Percentiles rank a stretch among this genome's conserved stretches.
phyloP scores from a whole-genome alignment of 2,329 filamentous ascomycete species.

The Verticillium tricorpus region DNA sequence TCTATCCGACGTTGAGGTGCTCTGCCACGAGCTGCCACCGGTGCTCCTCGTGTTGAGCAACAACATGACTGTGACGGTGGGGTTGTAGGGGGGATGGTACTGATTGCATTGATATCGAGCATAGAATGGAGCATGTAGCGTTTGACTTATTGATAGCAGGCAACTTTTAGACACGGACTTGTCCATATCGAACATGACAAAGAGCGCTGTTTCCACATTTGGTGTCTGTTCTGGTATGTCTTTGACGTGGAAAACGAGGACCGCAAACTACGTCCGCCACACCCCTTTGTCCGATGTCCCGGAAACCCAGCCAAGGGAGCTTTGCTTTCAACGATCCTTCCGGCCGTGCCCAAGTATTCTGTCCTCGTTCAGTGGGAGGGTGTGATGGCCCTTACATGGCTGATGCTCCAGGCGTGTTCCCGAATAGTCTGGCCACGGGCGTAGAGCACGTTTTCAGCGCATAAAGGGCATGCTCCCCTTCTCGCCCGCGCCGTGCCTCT shows the following conservation, averaged over 20 bases:
- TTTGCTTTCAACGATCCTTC: background rate
- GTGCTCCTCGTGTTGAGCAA: conserved; percentile 79
- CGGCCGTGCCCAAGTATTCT: background rate
- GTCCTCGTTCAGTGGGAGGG: background rate
- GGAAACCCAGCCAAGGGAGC: background rate
- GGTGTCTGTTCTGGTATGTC: background rate
- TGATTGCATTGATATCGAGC: background rate
- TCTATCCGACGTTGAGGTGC: conserved; percentile 70
- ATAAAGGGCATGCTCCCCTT: no score
- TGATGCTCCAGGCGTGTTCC: background rate
- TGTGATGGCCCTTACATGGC: background rate
- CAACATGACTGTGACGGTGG: conserved; percentile 83
- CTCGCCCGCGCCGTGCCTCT: no score
- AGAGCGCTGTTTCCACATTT: background rate
- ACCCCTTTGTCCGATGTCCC: background rate
- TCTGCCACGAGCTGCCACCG: conserved; percentile 73
- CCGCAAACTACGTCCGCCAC: background rate
- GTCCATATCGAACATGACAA: background rate
- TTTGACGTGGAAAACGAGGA: background rate
- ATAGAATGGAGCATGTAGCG: background rate
- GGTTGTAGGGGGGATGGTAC: conserved; percentile 40
- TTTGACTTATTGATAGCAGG: background rate
- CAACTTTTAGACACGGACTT: background rate
- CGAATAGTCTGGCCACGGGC: background rate
- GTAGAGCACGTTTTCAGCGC: background rate